A percentile compares a stretch with the other conserved stretches of the same genome.
phyloP scores from a whole-genome alignment of 176 grass and related monocot species.

The Oryza meridionalis region DNA sequence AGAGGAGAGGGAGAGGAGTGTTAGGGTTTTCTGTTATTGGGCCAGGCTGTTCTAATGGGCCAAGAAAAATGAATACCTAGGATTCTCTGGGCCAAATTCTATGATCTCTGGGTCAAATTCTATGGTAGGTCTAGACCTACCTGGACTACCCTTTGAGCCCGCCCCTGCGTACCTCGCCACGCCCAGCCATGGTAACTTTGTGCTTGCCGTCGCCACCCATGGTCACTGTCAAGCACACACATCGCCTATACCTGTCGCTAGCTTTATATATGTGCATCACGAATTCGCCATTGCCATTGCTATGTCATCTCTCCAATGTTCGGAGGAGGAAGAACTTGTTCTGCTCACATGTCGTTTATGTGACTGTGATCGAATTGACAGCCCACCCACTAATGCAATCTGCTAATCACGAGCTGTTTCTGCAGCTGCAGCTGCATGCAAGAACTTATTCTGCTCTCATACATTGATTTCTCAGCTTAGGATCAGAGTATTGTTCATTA shows the following conservation, averaged over 20 bases:
- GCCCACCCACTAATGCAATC: background rate
- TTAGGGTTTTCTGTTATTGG: too few relatives aligned
- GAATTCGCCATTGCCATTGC: background rate
- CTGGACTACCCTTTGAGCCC: too few relatives aligned
- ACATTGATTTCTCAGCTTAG: background rate
- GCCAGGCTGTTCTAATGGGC: too few relatives aligned
- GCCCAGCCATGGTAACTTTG: conserved; percentile 2
- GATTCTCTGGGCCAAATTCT: too few relatives aligned
- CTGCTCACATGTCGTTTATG: background rate
- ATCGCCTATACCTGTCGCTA: background rate
- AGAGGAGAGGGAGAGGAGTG: too few relatives aligned
- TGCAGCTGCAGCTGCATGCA: background rate
- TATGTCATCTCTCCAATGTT: background rate
- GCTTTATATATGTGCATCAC: background rate
- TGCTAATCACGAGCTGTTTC: background rate
- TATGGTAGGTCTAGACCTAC: too few relatives aligned
- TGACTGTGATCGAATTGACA: too few relatives aligned
- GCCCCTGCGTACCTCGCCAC: background rate
- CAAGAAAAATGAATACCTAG: too few relatives aligned
- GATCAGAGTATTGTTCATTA: background rate
- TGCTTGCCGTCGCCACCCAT: background rate
- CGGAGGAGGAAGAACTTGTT: conserved; percentile 3
- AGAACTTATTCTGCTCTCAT: background rate
- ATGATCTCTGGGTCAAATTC: too few relatives aligned
- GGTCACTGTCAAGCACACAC: background rate